phyloP scores from a whole-genome alignment of 257 asterid species.

The Cinchona pubescens region DNA sequence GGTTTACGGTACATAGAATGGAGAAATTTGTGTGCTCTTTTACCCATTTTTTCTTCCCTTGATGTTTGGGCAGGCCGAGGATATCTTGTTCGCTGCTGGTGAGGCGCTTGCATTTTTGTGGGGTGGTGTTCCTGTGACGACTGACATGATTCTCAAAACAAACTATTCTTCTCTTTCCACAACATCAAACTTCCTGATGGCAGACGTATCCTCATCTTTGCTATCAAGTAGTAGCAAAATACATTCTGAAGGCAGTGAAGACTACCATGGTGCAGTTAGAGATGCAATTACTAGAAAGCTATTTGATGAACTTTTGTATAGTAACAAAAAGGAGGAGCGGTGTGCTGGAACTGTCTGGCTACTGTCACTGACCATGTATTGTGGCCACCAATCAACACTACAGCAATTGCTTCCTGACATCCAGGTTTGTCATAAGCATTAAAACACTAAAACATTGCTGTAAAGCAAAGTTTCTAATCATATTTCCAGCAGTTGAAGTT shows the following conservation, averaged over 20 bases:
- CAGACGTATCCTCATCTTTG: slow-evolving; percentile 59
- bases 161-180: slow-evolving; percentile 86
- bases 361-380: slow-evolving; percentile 80
- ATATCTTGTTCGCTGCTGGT: slow-evolving; percentile 95
- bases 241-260: slow-evolving; percentile 54
- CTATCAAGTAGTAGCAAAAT: slow-evolving; percentile 33
- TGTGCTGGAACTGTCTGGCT: slow-evolving; percentile 99
- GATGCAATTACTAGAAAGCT: slow-evolving; percentile 82
- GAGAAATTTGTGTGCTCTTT: slow-evolving; percentile 2
- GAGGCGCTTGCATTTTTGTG: slow-evolving; percentile 96
- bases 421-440: slow-evolving; percentile 58
- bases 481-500: neutral
- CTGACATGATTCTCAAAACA: slow-evolving; percentile 75
- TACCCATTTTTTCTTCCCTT: slow-evolving; percentile 4
- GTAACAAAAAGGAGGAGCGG: slow-evolving; percentile 94
- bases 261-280: slow-evolving; percentile 63
- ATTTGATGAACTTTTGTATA: slow-evolving; percentile 81
- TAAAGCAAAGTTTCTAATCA: neutral
- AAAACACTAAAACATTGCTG: neutral
- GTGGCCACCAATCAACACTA: slow-evolving; percentile 73
- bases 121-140: slow-evolving; percentile 96
- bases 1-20: slow-evolving; percentile 14
- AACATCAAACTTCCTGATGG: slow-evolving; percentile 91
- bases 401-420: slow-evolving; percentile 94
- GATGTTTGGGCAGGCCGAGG: slow-evolving; percentile 70